Evolutionary conservation across 228 moss, liverwort and hornwort genomes (phyloP), one percentile per base, ranked within the genome.

Genomic region (Sphagnum fallax): DNA sequence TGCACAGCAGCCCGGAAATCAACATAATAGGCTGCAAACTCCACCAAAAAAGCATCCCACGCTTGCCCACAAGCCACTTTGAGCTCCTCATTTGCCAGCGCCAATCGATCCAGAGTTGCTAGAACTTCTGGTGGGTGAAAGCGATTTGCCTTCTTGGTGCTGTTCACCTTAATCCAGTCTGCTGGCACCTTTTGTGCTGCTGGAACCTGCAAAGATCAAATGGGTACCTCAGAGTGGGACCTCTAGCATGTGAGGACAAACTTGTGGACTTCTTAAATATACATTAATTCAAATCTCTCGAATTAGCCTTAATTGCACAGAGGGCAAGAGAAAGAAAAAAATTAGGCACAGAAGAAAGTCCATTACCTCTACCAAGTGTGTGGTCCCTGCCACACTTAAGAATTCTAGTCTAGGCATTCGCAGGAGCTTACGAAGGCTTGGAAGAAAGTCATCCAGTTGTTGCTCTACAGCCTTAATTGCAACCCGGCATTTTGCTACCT

Each of bases 1-100:
- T 98, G 93, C 70, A 98, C 94, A 74, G 93, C 88, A 67, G 92
- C 92, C 69, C 89, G 90, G 10, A 98, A 98, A 57, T 93, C 98
- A 53, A 86, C 74, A 67, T 98, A 98, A 71, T 92, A 89, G 16
- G 87, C 74, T 52, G 91, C 76, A 72, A 98, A 98, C 60, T 98
- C 90, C 76, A 80, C 91, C 70, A 98, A 66, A 68, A 92, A 98
- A 53, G 51, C 74, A 64, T 92, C 88, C 98, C 98, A 98, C n/a
- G 90, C 98, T 73, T 74, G 83, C 8, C 80, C 76, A 69, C 89
- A 90, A 63, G 98, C 90, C 51, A 80, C 74, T 58, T 62, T 83
- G 59, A 98, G 84, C 79, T 93, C 83, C 75, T 98, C 98, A 65
- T 82, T 85, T 50, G 92, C 98, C 76, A 98, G 87, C 63, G 92